Evolutionary conservation across 1,284 basidiomycete species (phyloP), one percentile per base, ranked within the genome.

Genomic region (Thelephora terrestris): DNA sequence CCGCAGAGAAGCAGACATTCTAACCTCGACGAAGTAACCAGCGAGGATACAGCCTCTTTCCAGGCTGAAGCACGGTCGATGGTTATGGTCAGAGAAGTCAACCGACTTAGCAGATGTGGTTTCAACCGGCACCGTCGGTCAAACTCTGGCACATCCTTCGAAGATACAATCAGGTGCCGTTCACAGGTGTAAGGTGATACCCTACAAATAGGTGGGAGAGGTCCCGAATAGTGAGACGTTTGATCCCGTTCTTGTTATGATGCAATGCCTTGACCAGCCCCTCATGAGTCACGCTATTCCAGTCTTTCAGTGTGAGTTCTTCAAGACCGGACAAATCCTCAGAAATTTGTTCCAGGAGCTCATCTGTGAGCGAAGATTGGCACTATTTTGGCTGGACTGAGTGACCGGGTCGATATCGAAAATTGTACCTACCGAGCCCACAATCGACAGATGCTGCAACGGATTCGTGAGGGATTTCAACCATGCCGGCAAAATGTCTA

Each of bases 21-120:
- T 4, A 87, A 64, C 0, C 76, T 75, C 0, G 75, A 65, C 18
- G 55, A 49, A 12, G 67, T 64, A 7, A 85, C 65, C 2, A 85
- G 62, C 1, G 60, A 52, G 34, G 64, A 53, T 9, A 80, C 69
- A 21, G 72, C 58, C 3, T 53, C 46, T 23, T 68, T 69, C 75
- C 77, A 84, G 24, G 57, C 55, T 52, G 32, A 68, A 54, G 7
- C 59, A 55, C 27, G 57, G 45, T 71, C 64, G 18, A 77, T 59
- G 1, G 78, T 76, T n/a, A 85, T 63, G 2, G 81, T 83, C 48
- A 85, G 70, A 2, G 79, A 75, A 21, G 57, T 64, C 14, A 85
- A 66, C 12, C 61, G 67, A 1, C 58, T 57, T 23, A 85, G 65
- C 4, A 67, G 58, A 3, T 60, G 51, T 0, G 61, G 58, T 23